These are phyloP conservation scores for Hypoxylon rickii DNA, from an alignment of 495 filamentous ascomycete species.

Conservation along the genomic window DNA sequence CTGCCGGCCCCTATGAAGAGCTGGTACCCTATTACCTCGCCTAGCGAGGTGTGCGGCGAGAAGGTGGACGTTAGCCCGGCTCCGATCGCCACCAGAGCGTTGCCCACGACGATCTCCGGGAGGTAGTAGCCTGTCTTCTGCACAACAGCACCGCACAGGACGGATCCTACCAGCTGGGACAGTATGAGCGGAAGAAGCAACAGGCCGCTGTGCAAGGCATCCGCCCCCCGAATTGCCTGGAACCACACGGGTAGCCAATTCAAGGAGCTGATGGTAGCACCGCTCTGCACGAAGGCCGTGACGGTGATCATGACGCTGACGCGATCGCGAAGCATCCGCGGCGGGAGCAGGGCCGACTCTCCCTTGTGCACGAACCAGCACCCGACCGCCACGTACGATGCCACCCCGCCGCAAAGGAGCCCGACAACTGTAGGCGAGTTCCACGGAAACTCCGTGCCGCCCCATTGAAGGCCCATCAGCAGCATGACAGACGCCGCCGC, in stretches of 20 bases:
- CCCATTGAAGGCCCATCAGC: slow-evolving; percentile 57
- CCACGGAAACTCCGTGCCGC: slow-evolving; percentile 54
- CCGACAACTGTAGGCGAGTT: slow-evolving; percentile 41
- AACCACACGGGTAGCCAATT: slow-evolving; percentile 68
- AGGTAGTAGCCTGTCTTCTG: slow-evolving; percentile 54
- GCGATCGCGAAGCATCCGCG: slow-evolving; percentile 30
- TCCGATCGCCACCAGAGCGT: slow-evolving; percentile 61
- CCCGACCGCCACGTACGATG: slow-evolving; percentile 43
- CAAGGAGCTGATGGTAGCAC: slow-evolving; percentile 22
- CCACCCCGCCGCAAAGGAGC: slow-evolving; percentile 50
- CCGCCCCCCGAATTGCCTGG: slow-evolving; percentile 59
- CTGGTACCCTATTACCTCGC: slow-evolving; percentile 64
- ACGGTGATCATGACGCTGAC: slow-evolving; percentile 37
- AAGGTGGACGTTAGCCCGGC: slow-evolving; percentile 57
- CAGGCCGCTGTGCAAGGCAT: slow-evolving; percentile 55
- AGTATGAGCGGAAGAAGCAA: slow-evolving; percentile 58
- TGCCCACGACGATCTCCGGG: slow-evolving; percentile 52
- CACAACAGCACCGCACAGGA: slow-evolving; percentile 50
- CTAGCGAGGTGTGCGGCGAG: slow-evolving; percentile 44
- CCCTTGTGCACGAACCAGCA: slow-evolving; percentile 52
- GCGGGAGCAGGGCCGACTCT: slow-evolving; percentile 46
- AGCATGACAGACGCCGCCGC: slow-evolving; percentile 49
- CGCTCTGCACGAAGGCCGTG: slow-evolving; percentile 28
- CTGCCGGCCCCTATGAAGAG: slow-evolving; percentile 57
- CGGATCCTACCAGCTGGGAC: slow-evolving; percentile 51